Evolutionary conservation across 164 flowering plant genomes (phyloP).

Genomic region (Macadamia integrifolia): DNA sequence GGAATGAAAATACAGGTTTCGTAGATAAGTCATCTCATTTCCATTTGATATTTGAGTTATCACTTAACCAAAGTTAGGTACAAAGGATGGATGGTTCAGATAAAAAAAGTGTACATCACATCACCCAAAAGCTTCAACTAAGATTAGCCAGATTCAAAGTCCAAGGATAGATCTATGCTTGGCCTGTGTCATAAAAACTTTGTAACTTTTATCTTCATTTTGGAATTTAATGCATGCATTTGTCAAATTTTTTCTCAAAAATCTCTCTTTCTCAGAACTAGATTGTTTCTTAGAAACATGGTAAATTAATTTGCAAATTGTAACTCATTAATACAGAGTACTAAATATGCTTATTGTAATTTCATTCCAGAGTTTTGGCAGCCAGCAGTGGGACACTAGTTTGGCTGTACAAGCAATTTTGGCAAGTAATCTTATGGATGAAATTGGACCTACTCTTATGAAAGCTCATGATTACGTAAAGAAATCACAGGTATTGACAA

Average conservation of each 20-base stretch:
- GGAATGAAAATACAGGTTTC: slow-evolving; percentile 67
- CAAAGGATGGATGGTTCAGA: no score
- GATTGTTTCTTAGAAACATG: background rate
- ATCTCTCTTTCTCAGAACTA: background rate
- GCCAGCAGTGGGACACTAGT: background rate
- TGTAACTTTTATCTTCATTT: no score
- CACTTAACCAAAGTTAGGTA: no score
- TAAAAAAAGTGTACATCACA: no score
- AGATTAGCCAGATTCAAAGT: no score
- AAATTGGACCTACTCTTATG: slow-evolving; percentile 18
- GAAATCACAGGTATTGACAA: slow-evolving; percentile 22
- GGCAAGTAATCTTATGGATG: slow-evolving; percentile 15
- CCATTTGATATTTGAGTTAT: no score
- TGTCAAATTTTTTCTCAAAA: no score
- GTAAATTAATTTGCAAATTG: background rate
- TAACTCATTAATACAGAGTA: background rate
- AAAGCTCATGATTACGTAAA: slow-evolving; percentile 33
- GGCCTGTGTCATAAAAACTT: no score
- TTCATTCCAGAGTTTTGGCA: slow-evolving; percentile 6
- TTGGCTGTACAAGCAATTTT: slow-evolving; percentile 3
- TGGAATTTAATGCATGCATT: no score
- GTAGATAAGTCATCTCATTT: no score
- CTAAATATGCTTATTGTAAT: background rate
- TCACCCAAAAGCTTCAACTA: no score
- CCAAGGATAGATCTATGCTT: no score